Evolutionary conservation across 179 eudicot species (phyloP).

Genomic region (Nepenthes alata): DNA sequence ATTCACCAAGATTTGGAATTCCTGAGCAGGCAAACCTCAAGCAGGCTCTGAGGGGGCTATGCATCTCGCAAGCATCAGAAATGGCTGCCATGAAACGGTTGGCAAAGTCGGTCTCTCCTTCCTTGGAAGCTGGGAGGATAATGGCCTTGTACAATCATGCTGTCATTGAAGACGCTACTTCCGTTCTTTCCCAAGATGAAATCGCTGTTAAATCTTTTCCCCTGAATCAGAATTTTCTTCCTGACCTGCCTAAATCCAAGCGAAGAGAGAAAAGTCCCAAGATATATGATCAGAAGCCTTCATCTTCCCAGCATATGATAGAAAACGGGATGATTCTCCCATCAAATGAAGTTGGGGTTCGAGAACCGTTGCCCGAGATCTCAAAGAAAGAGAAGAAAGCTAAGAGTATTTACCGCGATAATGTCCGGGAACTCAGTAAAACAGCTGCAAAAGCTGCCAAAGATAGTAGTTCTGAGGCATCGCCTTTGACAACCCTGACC

Average conservation of each 20-base stretch:
- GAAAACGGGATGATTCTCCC: slow-evolving; percentile 8
- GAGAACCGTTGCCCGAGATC: no score
- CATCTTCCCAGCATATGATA: slow-evolving; percentile 13
- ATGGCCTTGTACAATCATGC: slow-evolving; percentile 43
- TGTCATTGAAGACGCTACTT: slow-evolving; percentile 43
- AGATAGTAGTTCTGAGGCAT: slow-evolving; percentile 30
- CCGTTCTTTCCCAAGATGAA: slow-evolving; percentile 30
- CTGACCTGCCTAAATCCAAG: slow-evolving; percentile 27
- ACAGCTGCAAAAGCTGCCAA: slow-evolving; percentile 26
- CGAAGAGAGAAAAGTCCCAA: slow-evolving; percentile 30
- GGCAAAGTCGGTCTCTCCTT: slow-evolving; percentile 33
- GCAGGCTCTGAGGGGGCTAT: slow-evolving; percentile 85
- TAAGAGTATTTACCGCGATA: neutral
- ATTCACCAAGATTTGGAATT: slow-evolving; percentile 57
- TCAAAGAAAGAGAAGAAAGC: no score
- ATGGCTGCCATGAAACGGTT: slow-evolving; percentile 79
- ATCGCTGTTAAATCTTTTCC: slow-evolving; percentile 13
- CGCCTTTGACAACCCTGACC: slow-evolving; percentile 26
- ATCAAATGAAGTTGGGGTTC: slow-evolving; percentile 5
- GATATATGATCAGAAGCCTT: slow-evolving; percentile 12
- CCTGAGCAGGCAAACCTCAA: slow-evolving; percentile 77
- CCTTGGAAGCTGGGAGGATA: slow-evolving; percentile 67
- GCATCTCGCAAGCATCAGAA: slow-evolving; percentile 96
- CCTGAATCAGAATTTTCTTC: neutral
- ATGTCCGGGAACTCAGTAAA: slow-evolving; percentile 7